These are phyloP conservation scores for Aspergillus quadrilineatus DNA, from an alignment of 2,329 filamentous ascomycete species.

Conservation along the genomic window DNA sequence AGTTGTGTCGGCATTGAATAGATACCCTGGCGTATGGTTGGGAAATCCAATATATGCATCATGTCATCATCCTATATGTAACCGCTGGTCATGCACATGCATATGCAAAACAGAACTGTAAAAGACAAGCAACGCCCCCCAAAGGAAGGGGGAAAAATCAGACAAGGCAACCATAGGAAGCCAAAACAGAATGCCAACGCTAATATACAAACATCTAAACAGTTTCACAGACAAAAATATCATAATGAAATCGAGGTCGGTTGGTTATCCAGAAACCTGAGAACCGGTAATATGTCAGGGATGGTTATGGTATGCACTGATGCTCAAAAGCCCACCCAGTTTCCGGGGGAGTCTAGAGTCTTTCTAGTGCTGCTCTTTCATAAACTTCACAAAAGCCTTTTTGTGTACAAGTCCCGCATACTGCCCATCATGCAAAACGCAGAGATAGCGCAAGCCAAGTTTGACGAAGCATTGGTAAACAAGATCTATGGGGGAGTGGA, in stretches of 20 bases:
- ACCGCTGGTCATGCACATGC: slow-evolving; percentile 2
- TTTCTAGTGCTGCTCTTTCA: slow-evolving; percentile 69
- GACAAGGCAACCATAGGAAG: neutral
- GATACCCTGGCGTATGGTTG: neutral
- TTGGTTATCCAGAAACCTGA: neutral
- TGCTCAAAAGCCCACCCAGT: too few species aligned
- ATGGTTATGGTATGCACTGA: neutral
- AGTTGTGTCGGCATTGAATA: neutral
- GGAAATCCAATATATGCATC: neutral
- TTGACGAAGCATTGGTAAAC: slow-evolving; percentile 98
- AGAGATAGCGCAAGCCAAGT: slow-evolving; percentile 86
- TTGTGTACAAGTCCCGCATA: slow-evolving; percentile 95
- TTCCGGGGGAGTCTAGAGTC: neutral
- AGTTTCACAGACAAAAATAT: too few species aligned
- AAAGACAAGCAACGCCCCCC: neutral
- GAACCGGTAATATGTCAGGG: neutral
- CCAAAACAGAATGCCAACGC: neutral
- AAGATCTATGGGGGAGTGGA: slow-evolving; percentile 85
- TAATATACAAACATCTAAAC: slow-evolving; percentile 2
- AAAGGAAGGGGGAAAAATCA: neutral
- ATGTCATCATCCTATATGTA: neutral
- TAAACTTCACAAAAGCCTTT: slow-evolving; percentile 93
- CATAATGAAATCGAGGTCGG: neutral
- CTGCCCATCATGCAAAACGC: slow-evolving; percentile 77
- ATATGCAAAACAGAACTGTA: neutral